phyloP scores from a whole-genome alignment of 1,284 basidiomycete species.

The Rhodotorula sp. region DNA sequence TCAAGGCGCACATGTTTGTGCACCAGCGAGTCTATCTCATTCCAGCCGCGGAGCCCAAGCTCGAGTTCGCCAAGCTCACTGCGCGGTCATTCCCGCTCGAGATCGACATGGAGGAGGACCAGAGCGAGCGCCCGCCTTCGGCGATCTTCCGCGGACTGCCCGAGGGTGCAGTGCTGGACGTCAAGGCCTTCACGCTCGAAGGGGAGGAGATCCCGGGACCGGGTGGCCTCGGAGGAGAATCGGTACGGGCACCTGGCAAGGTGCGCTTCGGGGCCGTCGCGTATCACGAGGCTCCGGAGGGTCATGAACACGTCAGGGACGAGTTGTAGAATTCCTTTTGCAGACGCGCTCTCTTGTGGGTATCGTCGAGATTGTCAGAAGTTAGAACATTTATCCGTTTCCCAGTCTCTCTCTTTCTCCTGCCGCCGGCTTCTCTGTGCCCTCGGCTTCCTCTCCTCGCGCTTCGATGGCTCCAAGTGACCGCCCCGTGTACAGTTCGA shows the following conservation, averaged over 20 bases:
- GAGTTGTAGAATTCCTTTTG: constrained; percentile 5
- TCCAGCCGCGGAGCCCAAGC: constrained; percentile 56
- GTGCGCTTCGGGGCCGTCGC: neutral
- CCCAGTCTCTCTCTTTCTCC: too few relatives aligned
- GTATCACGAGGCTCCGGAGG: neutral
- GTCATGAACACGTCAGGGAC: constrained; percentile 1
- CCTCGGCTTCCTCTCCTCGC: too few relatives aligned
- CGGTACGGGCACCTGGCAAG: neutral
- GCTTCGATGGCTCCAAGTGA: too few relatives aligned
- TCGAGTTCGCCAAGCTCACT: constrained; percentile 65
- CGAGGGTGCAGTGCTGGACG: constrained; percentile 3
- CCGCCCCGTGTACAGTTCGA: too few relatives aligned
- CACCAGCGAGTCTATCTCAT: constrained; percentile 71
- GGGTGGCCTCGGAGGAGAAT: constrained; percentile 11
- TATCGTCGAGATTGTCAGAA: too few relatives aligned
- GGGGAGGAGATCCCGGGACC: neutral
- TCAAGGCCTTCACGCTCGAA: neutral
- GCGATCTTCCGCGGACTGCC: constrained; percentile 2
- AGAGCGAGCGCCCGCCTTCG: neutral
- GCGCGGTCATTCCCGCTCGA: constrained; percentile 90
- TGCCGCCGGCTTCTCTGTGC: too few relatives aligned
- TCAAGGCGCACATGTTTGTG: constrained; percentile 53
- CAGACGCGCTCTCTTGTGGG: too few relatives aligned
- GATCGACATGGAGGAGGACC: constrained; percentile 65
- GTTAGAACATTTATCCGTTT: too few relatives aligned